Evolutionary conservation across 1,284 basidiomycete species (phyloP).

Genomic region (Puccinia polysora): DNA sequence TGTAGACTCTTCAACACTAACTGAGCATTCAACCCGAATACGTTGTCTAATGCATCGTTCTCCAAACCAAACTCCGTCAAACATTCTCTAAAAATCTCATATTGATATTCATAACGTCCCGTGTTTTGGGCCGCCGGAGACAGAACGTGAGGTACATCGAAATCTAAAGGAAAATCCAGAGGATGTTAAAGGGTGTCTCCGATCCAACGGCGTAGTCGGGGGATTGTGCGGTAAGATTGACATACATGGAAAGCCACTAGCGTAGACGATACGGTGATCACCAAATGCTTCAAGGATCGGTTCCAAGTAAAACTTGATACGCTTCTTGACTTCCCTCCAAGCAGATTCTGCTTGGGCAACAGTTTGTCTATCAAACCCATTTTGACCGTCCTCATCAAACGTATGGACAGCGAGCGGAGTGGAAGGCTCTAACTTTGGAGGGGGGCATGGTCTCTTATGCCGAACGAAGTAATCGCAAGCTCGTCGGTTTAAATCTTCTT

Average conservation of each 20-base stretch:
- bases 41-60: slow-evolving; percentile 41
- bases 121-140: neutral
- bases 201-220: too few relatives aligned
- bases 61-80: slow-evolving; percentile 39
- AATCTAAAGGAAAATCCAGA: neutral
- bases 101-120: slow-evolving; percentile 40
- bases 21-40: slow-evolving; percentile 42
- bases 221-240: neutral
- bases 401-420: neutral
- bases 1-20: too few relatives aligned
- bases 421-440: neutral
- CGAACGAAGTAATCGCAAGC: slow-evolving; percentile 10
- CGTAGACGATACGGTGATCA: slow-evolving; percentile 40
- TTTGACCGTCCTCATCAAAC: neutral
- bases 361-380: neutral
- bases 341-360: slow-evolving; percentile 22
- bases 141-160: slow-evolving; percentile 3
- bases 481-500: slow-evolving; percentile 15
- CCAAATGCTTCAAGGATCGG: slow-evolving; percentile 43
- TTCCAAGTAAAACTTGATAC: slow-evolving; percentile 43
- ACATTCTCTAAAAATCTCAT: slow-evolving; percentile 37
- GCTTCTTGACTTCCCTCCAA: slow-evolving; percentile 41
- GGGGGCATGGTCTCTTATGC: slow-evolving; percentile 7
- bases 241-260: slow-evolving; percentile 37
- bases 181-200: neutral